Base-by-base conservation (phyloP, 306 rosid genomes). In the Prunus dulcis region DNA sequence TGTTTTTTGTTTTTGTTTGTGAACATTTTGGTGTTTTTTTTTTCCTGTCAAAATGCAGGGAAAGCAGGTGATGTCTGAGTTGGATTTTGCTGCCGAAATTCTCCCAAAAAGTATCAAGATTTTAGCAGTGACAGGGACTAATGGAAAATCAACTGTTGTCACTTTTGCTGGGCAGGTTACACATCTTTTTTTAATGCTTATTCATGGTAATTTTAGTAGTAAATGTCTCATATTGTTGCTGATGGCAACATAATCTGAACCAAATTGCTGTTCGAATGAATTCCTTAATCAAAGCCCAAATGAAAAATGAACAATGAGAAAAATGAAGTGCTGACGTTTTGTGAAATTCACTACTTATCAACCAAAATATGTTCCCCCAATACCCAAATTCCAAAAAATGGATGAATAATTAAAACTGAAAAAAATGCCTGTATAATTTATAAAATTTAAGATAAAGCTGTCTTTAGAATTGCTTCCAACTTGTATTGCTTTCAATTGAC, bases 101-200 rank as follows among this genome's bases (percentile, higher is more conserved):
- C 79, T 81, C 62, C 78, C 81, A 27, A 15, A 64, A 65, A 56
- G 80, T 58, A 28, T 65, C 74, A 81, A 76, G 81, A 76, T 81
- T 49, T 71, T 81, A 62, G 84, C 84, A 47, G 84, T 81, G 64
- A 81, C 81, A 12, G 84, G 84, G 61, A 81, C 84, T 20, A 81
- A 81, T 76, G 84, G 84, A 71, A 81, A 81, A 71, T 81, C 81
- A 38, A 81, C 84, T 43, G 77, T 72, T 13, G 84, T 71, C 22
- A 81, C 84, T 55, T 81, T 76, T 65, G 84, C 81, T 22, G 84
- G 84, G 72, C 84, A 81, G 81, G 84, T 76, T 28, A 20, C 23
- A 38, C 18, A 43, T 62, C 38, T 12, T 19, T 38, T 38, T 19
- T 67, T 53, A 17, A 11, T 68, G 23, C 53, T 34, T 67, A 58